phyloP scores from a whole-genome alignment of 495 filamentous ascomycete species.

The Cercophora sp. region DNA sequence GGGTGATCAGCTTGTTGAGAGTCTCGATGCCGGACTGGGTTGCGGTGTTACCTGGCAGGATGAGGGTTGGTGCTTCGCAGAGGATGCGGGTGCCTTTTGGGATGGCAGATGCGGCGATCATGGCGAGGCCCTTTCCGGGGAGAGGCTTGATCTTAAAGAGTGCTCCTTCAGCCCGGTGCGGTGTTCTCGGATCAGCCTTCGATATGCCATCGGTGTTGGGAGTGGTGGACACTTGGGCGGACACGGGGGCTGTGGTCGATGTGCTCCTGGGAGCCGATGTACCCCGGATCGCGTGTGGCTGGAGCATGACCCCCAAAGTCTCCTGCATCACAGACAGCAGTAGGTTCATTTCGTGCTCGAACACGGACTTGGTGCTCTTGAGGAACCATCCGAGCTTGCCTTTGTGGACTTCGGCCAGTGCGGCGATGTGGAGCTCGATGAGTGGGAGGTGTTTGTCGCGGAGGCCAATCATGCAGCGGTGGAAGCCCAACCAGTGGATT shows the following conservation, averaged over 20 bases:
- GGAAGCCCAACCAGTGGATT: neutral
- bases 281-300: too few relatives aligned
- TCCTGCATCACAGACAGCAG: too few relatives aligned
- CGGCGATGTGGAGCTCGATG: too few relatives aligned
- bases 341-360: neutral
- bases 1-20: neutral
- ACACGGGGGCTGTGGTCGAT: too few relatives aligned
- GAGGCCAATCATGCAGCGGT: neutral
- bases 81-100: conserved; percentile 7
- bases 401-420: neutral
- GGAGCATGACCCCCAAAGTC: too few relatives aligned
- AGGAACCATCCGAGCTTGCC: neutral
- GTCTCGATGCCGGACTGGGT: neutral
- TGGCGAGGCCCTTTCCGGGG: neutral
- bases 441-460: too few relatives aligned
- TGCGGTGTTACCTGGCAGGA: neutral
- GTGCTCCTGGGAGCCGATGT: too few relatives aligned
- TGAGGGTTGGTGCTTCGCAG: neutral
- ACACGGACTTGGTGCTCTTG: neutral
- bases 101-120: conserved; percentile 2
- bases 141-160: neutral
- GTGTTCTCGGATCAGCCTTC: too few relatives aligned
- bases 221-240: too few relatives aligned
- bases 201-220: too few relatives aligned
- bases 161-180: too few relatives aligned